Conservation (phyloP, 768 basidiomycete species). For the Amanita molliuscula region DNA sequence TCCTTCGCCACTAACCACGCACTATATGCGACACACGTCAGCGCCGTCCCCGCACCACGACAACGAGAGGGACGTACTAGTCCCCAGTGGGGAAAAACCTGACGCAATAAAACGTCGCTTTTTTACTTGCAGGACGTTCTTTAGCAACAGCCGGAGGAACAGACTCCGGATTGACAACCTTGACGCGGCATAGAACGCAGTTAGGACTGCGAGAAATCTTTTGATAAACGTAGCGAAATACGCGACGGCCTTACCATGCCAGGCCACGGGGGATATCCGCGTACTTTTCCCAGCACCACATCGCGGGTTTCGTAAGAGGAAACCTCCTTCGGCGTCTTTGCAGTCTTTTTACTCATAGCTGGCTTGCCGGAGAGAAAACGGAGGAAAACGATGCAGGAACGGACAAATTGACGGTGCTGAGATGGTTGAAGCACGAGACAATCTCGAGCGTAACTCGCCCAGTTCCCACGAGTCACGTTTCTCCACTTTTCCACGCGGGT, state of each 20-base stretch:
- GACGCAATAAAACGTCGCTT: slow-evolving; percentile 54
- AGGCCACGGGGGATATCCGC: slow-evolving; percentile 94
- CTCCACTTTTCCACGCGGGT: slow-evolving; percentile 9
- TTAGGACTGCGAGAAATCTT: slow-evolving; percentile 6
- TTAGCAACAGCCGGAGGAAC: slow-evolving; percentile 52
- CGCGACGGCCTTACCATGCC: slow-evolving; percentile 61
- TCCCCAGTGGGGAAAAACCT: slow-evolving; percentile 93
- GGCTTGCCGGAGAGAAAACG: neutral
- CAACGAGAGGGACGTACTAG: slow-evolving; percentile 51
- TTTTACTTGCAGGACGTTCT: slow-evolving; percentile 68
- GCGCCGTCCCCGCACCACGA: neutral
- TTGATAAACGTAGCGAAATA: slow-evolving; percentile 8
- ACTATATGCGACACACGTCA: slow-evolving; percentile 28
- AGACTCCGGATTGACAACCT: slow-evolving; percentile 73
- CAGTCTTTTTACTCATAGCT: slow-evolving; percentile 43
- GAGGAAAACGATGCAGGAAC: slow-evolving; percentile 5
- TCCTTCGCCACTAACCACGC: slow-evolving; percentile 81
- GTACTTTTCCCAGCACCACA: slow-evolving; percentile 85
- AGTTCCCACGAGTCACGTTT: slow-evolving; percentile 5
- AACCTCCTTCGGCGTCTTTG: slow-evolving; percentile 30
- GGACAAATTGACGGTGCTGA: slow-evolving; percentile 2
- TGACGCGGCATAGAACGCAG: slow-evolving; percentile 8
- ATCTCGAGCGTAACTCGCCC: slow-evolving; percentile 1
- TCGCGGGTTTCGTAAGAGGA: slow-evolving; percentile 63
- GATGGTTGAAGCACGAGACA: slow-evolving; percentile 16